phyloP scores from a whole-genome alignment of 2,329 filamentous ascomycete genomes.

The Pseudopyricularia cyperi region DNA sequence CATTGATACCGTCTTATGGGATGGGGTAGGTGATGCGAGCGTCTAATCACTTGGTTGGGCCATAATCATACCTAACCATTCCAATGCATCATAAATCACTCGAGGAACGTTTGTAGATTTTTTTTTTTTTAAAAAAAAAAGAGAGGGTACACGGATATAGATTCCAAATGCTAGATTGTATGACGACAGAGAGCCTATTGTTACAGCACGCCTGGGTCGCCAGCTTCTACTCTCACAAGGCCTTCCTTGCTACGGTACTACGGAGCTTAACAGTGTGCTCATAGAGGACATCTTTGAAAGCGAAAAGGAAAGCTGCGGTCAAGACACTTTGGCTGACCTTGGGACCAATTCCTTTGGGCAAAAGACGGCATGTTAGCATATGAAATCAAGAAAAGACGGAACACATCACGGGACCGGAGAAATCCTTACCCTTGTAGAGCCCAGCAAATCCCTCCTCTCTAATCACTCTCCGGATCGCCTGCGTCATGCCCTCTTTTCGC shows the following conservation, averaged over 20 bases:
- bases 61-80: too few species aligned
- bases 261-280: conserved; percentile 63
- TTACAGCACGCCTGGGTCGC: background rate
- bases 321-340: conserved; percentile 96
- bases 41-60: too few species aligned
- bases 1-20: too few species aligned
- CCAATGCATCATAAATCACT: too few species aligned
- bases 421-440: conserved; percentile 70
- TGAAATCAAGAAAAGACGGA: background rate
- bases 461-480: conserved; percentile 67
- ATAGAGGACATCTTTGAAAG: conserved; percentile 95
- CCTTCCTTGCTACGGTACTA: conserved; percentile 25
- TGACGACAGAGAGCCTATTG: background rate
- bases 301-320: conserved; percentile 91
- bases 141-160: background rate
- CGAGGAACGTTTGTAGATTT: too few species aligned
- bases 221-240: conserved; percentile 7
- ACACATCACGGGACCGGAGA: background rate
- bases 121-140: too few species aligned
- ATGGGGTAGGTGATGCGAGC: too few species aligned
- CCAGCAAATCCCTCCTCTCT: conserved; percentile 83
- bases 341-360: conserved; percentile 64
- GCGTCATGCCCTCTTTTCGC: conserved; percentile 67
- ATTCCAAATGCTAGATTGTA: background rate
- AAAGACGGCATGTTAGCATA: conserved; percentile 1